These are phyloP conservation scores for Aegilops sharonensis DNA, from an alignment of 176 grass and related monocot genomes.

Conservation along the genomic window DNA sequence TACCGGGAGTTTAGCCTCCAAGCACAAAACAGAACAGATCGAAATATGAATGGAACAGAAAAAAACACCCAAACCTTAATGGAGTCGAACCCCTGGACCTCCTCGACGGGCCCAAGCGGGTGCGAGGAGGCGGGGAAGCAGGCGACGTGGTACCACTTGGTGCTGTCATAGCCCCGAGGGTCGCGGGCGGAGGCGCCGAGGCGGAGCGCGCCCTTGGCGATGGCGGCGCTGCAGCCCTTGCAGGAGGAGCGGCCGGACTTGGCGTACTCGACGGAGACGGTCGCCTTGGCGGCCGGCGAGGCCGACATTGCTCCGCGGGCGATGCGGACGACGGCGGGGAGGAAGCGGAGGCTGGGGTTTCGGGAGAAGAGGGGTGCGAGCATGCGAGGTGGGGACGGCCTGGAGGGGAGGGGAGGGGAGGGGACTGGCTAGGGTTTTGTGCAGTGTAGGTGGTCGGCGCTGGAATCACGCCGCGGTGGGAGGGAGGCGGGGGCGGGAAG, in stretches of 20 bases:
- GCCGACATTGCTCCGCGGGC: conserved; percentile 29
- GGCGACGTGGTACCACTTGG: conserved; percentile 71
- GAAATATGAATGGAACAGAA: not conserved
- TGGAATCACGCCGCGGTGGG: not conserved
- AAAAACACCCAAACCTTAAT: conserved; percentile 55
- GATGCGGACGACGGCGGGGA: not conserved
- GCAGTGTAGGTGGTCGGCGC: conserved; percentile 6
- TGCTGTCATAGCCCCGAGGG: conserved; percentile 56
- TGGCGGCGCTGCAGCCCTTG: conserved; percentile 61
- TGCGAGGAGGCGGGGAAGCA: conserved; percentile 56
- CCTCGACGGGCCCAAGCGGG: conserved; percentile 45
- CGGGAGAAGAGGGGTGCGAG: conserved; percentile 19
- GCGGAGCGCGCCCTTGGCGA: conserved; percentile 56
- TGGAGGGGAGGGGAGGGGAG: not conserved
- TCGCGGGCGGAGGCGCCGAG: conserved; percentile 44
- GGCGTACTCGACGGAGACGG: conserved; percentile 63
- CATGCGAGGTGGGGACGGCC: not conserved
- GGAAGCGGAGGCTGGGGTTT: conserved; percentile 12
- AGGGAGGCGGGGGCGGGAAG: conserved; percentile 31
- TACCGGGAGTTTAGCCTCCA: not conserved
- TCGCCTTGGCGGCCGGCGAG: conserved; percentile 1
- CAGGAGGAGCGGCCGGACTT: conserved; percentile 72
- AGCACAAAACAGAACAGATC: not conserved
- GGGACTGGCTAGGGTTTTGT: conserved; percentile 36
- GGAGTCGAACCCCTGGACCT: conserved; percentile 57